phyloP scores from a whole-genome alignment of 2,329 filamentous ascomycete genomes.

The Cercospora sojina region DNA sequence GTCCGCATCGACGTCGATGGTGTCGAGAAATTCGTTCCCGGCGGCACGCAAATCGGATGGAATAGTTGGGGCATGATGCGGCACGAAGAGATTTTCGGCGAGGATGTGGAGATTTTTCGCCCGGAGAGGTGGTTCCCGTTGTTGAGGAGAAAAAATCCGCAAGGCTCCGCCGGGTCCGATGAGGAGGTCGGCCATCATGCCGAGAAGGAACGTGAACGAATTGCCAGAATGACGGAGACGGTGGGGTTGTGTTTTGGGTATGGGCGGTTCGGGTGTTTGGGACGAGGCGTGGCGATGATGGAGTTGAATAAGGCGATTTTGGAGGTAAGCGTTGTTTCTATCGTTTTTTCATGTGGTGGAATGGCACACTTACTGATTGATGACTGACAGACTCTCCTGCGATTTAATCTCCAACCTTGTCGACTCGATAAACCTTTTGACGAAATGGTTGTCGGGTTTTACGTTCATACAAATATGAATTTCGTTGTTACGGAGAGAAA shows the following conservation, averaged over 20 bases:
- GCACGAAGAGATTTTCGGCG: constrained; percentile 40
- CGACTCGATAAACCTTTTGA: constrained; percentile 40
- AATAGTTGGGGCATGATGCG: constrained; percentile 43
- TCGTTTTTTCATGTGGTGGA: not conserved
- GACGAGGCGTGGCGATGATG: constrained; percentile 41
- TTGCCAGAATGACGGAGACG: constrained; percentile 39
- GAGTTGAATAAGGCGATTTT: constrained; percentile 43
- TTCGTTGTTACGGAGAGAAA: constrained; percentile 39
- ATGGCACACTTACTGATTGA: not conserved
- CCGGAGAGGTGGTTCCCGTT: constrained; percentile 45
- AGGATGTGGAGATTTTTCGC: constrained; percentile 40
- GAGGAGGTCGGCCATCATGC: too few species aligned
- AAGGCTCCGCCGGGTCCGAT: too few species aligned
- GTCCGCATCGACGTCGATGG: constrained; percentile 39
- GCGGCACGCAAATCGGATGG: constrained; percentile 42
- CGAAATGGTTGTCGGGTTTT: constrained; percentile 41
- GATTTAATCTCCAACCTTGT: constrained; percentile 41
- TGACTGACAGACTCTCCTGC: constrained; percentile 35
- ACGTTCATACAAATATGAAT: constrained; percentile 41
- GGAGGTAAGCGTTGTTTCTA: constrained; percentile 34
- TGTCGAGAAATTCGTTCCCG: constrained; percentile 39
- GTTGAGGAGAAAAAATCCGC: too few species aligned
- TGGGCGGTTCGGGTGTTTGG: constrained; percentile 41
- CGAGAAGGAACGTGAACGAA: constrained; percentile 32
- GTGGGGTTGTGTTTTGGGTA: constrained; percentile 40